Base-by-base conservation (phyloP, 2,329 filamentous ascomycete genomes). In the Diaporthe vaccinii region DNA sequence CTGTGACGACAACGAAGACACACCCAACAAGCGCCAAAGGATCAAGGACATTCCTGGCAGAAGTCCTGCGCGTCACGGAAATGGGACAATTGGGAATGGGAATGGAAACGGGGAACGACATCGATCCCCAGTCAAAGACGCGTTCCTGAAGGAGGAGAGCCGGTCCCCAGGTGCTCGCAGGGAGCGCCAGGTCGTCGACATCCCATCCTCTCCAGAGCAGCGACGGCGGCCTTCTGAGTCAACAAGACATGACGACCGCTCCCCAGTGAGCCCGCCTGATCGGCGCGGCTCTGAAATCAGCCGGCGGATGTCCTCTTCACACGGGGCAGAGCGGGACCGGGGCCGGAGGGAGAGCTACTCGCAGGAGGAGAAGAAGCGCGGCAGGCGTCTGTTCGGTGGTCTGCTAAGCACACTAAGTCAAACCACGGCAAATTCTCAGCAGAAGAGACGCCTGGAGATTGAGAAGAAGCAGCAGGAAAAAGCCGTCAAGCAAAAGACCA, bases 351-450 rank as follows among this genome's bases (percentile, higher is more conserved):
- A 83, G 77, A 86, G 82, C 74, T 84, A 88, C 70, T 85, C 87
- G 39, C 86, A 92, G 74, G 94, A 97, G 80, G 96, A 98, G 82
- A 95, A 93, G 83, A 95, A 94, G 82, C 93, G 96, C 51, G 94
- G 94, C 31, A 93, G 94, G 83, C 91, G 96, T 72, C 88, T 98
- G 76, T 98, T 98, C 82, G 96, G 96, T 76, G 94, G 93, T 49
- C 85, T 97, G 74, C 87, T 97, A 76, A 94, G 89, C 82, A 95
- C 93, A 51, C 88, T 98, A 76, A 95, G 93, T 83, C 94, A 96
- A 84, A 92, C 90, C 80, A 89, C 89, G 81, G 90, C 87, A 78
- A 88, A 82, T 86, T 88, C 85, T 78, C 90, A 88, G 86, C 91
- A 93, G 84, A 93, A 90, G 84, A 92, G 91, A 79, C 92, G 94